phyloP scores from a whole-genome alignment of 345 rosid genomes.

The Isatis tinctoria region DNA sequence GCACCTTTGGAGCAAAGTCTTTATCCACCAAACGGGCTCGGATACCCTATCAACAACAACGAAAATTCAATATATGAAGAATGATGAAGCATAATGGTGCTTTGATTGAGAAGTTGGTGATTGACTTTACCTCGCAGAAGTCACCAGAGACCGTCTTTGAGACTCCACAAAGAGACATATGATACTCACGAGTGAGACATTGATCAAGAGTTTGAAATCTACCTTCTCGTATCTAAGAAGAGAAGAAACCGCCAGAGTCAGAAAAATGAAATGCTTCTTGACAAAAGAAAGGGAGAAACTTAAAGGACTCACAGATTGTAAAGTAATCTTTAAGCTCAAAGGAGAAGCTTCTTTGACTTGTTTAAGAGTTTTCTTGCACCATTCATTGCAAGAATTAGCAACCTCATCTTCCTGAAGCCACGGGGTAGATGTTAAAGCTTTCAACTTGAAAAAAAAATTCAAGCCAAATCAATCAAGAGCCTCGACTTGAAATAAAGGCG shows the following conservation, averaged over 20 bases:
- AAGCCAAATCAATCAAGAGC: neutral
- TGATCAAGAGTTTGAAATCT: slow-evolving; percentile 84
- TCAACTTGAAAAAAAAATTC: neutral
- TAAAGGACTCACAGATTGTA: slow-evolving; percentile 62
- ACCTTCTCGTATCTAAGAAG: slow-evolving; percentile 72
- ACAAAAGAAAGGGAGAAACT: slow-evolving; percentile 4
- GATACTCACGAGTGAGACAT: slow-evolving; percentile 79
- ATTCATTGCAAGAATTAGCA: slow-evolving; percentile 47
- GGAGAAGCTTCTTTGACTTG: slow-evolving; percentile 88
- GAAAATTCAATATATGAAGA: neutral
- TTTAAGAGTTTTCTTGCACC: slow-evolving; percentile 53
- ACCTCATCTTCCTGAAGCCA: slow-evolving; percentile 58
- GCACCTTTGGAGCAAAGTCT: slow-evolving; percentile 93
- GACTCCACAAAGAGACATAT: slow-evolving; percentile 55
- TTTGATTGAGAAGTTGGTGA: neutral
- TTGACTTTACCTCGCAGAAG: slow-evolving; percentile 64
- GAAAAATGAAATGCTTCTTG: neutral
- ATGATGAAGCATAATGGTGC: neutral
- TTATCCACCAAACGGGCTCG: slow-evolving; percentile 75
- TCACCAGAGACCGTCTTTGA: slow-evolving; percentile 61
- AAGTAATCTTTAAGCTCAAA: slow-evolving; percentile 76
- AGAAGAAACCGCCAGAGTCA: neutral
- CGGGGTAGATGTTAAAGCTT: neutral
- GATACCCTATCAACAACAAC: slow-evolving; percentile 52
- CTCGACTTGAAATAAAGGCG: neutral